Evolutionary conservation across 495 filamentous ascomycete species (phyloP), one percentile per base, ranked within the genome.

Genomic region (Cudoniella acicularis): DNA sequence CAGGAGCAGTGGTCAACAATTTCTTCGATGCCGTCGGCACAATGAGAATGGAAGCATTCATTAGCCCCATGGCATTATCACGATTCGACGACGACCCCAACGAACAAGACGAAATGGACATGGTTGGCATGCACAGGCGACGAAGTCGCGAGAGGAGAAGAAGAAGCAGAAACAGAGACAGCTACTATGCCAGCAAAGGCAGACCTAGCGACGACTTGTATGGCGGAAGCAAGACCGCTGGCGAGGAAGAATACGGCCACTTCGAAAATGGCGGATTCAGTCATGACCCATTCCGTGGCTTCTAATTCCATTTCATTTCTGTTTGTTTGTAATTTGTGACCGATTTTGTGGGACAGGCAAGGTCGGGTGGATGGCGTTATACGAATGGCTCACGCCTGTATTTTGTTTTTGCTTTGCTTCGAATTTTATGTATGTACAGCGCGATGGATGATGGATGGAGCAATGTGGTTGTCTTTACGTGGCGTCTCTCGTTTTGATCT

Each of bases 21-120:
- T 87, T 87, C 72, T 86, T 87, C 69, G 85, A 88, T 42, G 86
- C 88, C 0, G 87, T 96, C 25, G 94, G 94, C 16, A 96, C 91
- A 10, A 84, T 98, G 42, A 84, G 94, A 25, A 98, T 98, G 94
- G 94, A 98, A 71, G 94, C 94, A 0, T 98, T 98, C 67, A 88
- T 92, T 53, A 85, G 84, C 56, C 81, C 82, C 13, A 68, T 82
- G 13, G 70, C 60, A n/a, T 30, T 65, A 26, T 49, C 54, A 10
- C 24, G 64, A 11, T 66, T 69, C 27, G 63, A 66, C 23, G 61
- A 64, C 24, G 61, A 24, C 51, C 60, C 60, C 6, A 56, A 66
- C 48, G 63, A 66, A 36, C 57, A 59, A 57, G 66, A 66, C 24
- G 66, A 66, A 48, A 66, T 66, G 66, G 60, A 63, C 48, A 51